Conservation (phyloP, 768 basidiomycete species). For the Termitomyces sp. region DNA sequence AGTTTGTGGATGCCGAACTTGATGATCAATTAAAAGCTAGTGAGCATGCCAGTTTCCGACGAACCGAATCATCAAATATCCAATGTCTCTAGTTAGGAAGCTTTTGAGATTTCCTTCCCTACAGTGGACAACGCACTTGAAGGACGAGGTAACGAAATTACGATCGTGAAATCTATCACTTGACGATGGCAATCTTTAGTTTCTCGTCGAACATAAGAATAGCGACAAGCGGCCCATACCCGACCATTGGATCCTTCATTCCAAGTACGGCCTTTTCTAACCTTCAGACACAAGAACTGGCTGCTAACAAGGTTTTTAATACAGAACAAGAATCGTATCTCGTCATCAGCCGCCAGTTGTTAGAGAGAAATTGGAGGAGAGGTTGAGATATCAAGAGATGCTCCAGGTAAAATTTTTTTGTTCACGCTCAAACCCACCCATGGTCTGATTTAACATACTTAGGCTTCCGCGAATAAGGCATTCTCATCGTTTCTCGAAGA, state of each 20-base stretch:
- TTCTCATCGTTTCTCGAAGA: constrained; percentile 66
- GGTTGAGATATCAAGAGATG: constrained; percentile 69
- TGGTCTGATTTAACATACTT: not conserved
- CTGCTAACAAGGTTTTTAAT: not conserved
- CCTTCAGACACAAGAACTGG: not conserved
- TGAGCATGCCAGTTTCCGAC: constrained; percentile 22
- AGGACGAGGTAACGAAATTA: constrained; percentile 58
- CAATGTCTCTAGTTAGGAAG: constrained; percentile 55
- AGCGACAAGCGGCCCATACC: constrained; percentile 46
- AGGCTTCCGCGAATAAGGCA: constrained; percentile 61
- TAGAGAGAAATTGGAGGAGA: constrained; percentile 57
- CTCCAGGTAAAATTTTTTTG: constrained; percentile 35
- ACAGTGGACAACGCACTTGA: constrained; percentile 59
- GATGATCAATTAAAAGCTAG: constrained; percentile 66
- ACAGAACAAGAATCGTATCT: constrained; percentile 66
- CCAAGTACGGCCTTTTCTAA: constrained; percentile 38
- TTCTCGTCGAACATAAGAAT: constrained; percentile 73
- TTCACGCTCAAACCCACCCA: not conserved
- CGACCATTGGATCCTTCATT: constrained; percentile 58
- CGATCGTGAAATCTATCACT: not conserved
- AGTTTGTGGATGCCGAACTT: constrained; percentile 65
- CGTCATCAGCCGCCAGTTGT: constrained; percentile 77
- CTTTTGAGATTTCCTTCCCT: constrained; percentile 67
- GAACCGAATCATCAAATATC: not conserved
- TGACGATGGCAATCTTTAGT: constrained; percentile 36